Conservation (phyloP, 352 stramenopile species). For the Phytophthora pisi region DNA sequence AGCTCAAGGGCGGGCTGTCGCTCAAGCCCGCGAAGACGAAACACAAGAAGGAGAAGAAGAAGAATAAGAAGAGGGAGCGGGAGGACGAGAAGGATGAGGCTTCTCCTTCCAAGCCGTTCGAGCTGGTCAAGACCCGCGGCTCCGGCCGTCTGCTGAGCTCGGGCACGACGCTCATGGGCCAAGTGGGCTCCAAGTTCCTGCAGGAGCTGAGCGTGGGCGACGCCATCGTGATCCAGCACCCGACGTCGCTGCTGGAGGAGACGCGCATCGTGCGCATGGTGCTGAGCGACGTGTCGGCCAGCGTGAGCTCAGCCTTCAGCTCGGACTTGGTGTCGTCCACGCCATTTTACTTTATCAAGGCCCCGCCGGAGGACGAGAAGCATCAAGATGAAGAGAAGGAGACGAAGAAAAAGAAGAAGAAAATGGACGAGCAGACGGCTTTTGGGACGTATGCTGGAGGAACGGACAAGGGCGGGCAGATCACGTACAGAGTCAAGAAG, state of each 20-base stretch:
- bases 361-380: slow-evolving; percentile 66
- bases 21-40: slow-evolving; percentile 61
- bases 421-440: slow-evolving; percentile 64
- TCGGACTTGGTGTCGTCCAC: slow-evolving; percentile 90
- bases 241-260: slow-evolving; percentile 85
- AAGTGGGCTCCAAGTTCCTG: slow-evolving; percentile 83
- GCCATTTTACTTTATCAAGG: slow-evolving; percentile 89
- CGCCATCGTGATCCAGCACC: slow-evolving; percentile 88
- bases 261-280: slow-evolving; percentile 92
- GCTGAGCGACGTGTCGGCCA: slow-evolving; percentile 86
- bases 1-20: slow-evolving; percentile 86
- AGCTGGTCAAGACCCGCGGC: slow-evolving; percentile 80
- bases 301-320: slow-evolving; percentile 87
- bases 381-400: slow-evolving; percentile 30
- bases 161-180: slow-evolving; percentile 89
- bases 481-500: slow-evolving; percentile 87
- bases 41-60: slow-evolving; percentile 61
- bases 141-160: slow-evolving; percentile 85
- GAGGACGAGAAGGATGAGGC: slow-evolving; percentile 5
- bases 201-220: slow-evolving; percentile 82
- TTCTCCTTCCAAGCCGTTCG: slow-evolving; percentile 45
- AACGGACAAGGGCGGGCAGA: slow-evolving; percentile 74
- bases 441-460: slow-evolving; percentile 90
- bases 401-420: slow-evolving; percentile 63
- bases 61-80: slow-evolving; percentile 26